phyloP scores from a whole-genome alignment of 2,329 filamentous ascomycete species.

The Sclerotinia glacialis region DNA sequence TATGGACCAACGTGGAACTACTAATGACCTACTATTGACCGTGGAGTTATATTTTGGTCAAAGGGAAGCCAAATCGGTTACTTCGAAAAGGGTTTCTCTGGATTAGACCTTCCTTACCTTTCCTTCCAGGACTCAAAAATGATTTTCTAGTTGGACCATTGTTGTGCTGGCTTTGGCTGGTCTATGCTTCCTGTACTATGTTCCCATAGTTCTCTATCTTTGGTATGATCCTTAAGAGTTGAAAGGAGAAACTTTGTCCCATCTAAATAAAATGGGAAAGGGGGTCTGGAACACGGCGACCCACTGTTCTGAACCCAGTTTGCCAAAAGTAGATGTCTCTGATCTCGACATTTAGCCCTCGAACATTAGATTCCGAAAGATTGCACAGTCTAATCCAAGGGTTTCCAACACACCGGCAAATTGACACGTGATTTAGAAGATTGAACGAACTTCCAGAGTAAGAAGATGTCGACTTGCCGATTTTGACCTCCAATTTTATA shows the following conservation, averaged over 20 bases:
- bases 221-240: not conserved
- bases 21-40: no score
- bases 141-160: not conserved
- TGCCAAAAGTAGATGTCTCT: not conserved
- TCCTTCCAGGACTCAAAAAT: not conserved
- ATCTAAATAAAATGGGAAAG: not conserved
- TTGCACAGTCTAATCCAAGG: no score
- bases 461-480: not conserved
- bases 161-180: not conserved
- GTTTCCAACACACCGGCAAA: not conserved
- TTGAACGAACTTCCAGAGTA: not conserved
- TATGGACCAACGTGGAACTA: not conserved
- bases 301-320: not conserved
- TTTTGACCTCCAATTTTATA: conserved; percentile 14
- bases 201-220: not conserved
- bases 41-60: not conserved
- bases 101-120: not conserved
- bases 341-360: not conserved
- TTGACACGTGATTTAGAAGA: not conserved
- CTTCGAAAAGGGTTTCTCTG: conserved; percentile 1
- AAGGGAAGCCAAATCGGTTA: not conserved
- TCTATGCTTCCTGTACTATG: not conserved
- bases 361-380: not conserved
- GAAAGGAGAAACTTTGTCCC: not conserved
- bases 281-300: not conserved